Percentiles rank a stretch among this genome's conserved stretches.
phyloP scores from a whole-genome alignment of 495 filamentous ascomycete genomes.

The Gamarada debralockiae region DNA sequence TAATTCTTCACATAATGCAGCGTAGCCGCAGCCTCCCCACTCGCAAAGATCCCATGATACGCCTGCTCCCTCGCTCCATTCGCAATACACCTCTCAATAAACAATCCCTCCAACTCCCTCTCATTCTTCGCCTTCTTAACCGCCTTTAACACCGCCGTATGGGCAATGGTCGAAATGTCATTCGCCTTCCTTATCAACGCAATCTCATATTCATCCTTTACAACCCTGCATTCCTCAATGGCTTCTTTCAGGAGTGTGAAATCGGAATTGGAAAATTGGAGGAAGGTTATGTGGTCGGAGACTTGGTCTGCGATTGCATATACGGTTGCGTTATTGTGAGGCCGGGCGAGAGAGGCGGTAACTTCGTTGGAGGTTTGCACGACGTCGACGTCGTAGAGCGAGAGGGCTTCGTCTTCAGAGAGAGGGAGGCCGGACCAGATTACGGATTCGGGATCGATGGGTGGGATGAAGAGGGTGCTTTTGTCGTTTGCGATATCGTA shows the following conservation, averaged over 20 bases:
- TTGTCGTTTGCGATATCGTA: constrained; percentile 71
- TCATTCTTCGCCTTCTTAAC: constrained; percentile 69
- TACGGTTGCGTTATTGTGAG: constrained; percentile 41
- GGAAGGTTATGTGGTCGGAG: constrained; percentile 58
- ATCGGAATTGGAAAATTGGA: constrained; percentile 59
- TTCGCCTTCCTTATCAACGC: constrained; percentile 82
- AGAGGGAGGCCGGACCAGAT: constrained; percentile 93
- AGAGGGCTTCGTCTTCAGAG: constrained; percentile 64
- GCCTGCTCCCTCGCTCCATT: constrained; percentile 73
- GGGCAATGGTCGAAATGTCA: constrained; percentile 70
- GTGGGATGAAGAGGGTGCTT: constrained; percentile 89
- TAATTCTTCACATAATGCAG: constrained; percentile 86
- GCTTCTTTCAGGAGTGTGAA: constrained; percentile 61
- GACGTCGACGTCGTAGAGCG: constrained; percentile 64
- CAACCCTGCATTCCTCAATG: constrained; percentile 72
- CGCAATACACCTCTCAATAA: constrained; percentile 70
- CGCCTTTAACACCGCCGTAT: constrained; percentile 64
- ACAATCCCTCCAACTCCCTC: constrained; percentile 75
- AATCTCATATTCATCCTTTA: constrained; percentile 84
- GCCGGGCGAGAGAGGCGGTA: constrained; percentile 28
- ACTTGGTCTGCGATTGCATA: constrained; percentile 72
- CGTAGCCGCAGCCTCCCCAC: constrained; percentile 72
- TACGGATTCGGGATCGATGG: constrained; percentile 82
- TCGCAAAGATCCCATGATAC: constrained; percentile 80
- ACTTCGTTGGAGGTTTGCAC: constrained; percentile 22